Base-by-base conservation (phyloP, 768 basidiomycete species). In the Phanerodontia chrysosporium region DNA sequence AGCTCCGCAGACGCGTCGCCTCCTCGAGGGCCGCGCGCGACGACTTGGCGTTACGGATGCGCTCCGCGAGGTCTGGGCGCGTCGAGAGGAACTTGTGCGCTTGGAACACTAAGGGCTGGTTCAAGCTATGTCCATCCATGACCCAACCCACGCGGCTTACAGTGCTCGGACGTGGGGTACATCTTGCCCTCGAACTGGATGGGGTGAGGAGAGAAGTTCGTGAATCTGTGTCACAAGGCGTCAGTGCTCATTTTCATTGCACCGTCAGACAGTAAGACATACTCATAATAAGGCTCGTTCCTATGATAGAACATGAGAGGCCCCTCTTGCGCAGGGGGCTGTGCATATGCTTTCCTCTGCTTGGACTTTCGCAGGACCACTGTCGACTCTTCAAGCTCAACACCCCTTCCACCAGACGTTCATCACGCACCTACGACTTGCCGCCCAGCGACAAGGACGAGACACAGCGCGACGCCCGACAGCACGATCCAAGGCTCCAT, bases 1-100 rank as follows among this genome's bases (percentile, higher is more conserved):
- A 83, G 24, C 79, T 81, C 63, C 83, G 80, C 64, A 85, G 80
- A 7, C 84, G 81, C 46, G 84, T 83, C 32, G 87, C 86, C 67
- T 87, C 86, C 21, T 83, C 80, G 62, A 87, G 85, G 14, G 85
- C 87, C 12, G 79, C 76, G 62, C 82, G 84, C 0, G 87, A 84
- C 57, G 80, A 72, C 59, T 83, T 84, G 62, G 82, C 84, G 24
- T 78, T 84, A 36, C 88, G 76, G 49, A 89, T 83, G 62, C 85
- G 84, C 64, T 89, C 87, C 8, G 87, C 87, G 16, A 89, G 76
- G 55, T 80, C 77, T 16, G 86, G 86, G 12, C 80, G 74, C 64
- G 80, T 76, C 3, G 78, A 76, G 58, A 85, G 74, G 62, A 89
- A 90, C 85, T 89, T 59, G 44, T 53, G 52, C 16, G 58, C 58